A percentile compares a stretch with the other conserved stretches of the same genome.
These are phyloP conservation scores for Grosmannia clavigera DNA, from an alignment of 2,329 filamentous ascomycete genomes.

Conservation along the genomic window DNA sequence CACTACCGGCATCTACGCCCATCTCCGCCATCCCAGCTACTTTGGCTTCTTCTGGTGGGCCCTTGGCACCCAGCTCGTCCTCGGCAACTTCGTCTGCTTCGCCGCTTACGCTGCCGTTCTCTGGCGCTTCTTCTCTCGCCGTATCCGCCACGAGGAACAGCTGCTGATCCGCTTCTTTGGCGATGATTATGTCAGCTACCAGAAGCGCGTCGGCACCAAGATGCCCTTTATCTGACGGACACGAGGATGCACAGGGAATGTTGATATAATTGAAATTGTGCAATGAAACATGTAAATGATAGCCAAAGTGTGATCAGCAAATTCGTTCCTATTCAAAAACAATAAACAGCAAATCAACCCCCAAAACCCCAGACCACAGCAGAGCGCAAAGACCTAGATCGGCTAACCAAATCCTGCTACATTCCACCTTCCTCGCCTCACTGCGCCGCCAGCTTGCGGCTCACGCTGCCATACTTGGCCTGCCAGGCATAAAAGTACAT, in stretches of 20 bases:
- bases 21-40: constrained; percentile 78
- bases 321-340: no score
- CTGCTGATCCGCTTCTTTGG: constrained; percentile 74
- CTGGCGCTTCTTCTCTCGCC: constrained; percentile 69
- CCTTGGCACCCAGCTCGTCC: constrained; percentile 79
- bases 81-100: constrained; percentile 76
- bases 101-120: constrained; percentile 60
- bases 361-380: no score
- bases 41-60: constrained; percentile 99
- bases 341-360: no score
- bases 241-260: no score
- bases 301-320: no score
- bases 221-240: constrained; percentile 60
- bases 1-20: constrained; percentile 64
- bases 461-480: constrained; percentile 85
- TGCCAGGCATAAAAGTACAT: constrained; percentile 99
- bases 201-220: constrained; percentile 55
- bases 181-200: constrained; percentile 66
- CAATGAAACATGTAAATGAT: no score
- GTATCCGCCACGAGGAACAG: constrained; percentile 69
- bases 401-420: no score
- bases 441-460: constrained; percentile 19
- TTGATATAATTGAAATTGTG: neutral
- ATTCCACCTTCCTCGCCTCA: no score
- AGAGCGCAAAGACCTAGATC: no score